phyloP scores from a whole-genome alignment of 306 rosid genomes.

The Sesbania bispinosa region DNA sequence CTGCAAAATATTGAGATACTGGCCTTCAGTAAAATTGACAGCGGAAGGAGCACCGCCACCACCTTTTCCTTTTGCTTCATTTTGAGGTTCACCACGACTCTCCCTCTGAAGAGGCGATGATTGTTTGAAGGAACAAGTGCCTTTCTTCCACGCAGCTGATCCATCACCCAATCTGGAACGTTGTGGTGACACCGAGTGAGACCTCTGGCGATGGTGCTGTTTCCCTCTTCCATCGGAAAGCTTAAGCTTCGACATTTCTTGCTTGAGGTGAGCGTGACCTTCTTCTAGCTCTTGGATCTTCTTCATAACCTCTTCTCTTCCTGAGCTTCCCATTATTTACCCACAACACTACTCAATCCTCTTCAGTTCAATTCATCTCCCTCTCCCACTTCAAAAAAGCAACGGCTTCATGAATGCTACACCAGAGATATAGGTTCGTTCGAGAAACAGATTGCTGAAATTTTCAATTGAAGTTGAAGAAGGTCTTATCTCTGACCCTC shows the following conservation, averaged over 20 bases:
- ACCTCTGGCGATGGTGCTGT: constrained; percentile 62
- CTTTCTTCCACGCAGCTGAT: constrained; percentile 45
- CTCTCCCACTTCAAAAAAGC: neutral
- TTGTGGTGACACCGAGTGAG: constrained; percentile 93
- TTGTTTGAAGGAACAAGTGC: constrained; percentile 66
- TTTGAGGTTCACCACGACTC: constrained; percentile 52
- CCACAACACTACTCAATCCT: neutral
- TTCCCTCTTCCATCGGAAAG: constrained; percentile 35
- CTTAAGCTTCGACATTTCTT: constrained; percentile 78
- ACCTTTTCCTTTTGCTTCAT: constrained; percentile 10
- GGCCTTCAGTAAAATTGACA: constrained; percentile 65
- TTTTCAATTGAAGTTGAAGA: neutral
- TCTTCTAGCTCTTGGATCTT: constrained; percentile 88
- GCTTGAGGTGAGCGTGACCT: constrained; percentile 77
- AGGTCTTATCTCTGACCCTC: constrained; percentile 25
- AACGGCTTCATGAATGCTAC: no score
- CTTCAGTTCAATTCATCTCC: constrained; percentile 13
- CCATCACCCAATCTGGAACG: constrained; percentile 63
- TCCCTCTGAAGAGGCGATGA: constrained; percentile 91
- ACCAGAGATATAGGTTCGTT: neutral
- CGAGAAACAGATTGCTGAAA: constrained; percentile 22
- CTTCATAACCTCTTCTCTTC: constrained; percentile 67
- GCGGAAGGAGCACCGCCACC: constrained; percentile 62
- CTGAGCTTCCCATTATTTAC: constrained; percentile 56
- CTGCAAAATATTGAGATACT: constrained; percentile 85